Evolutionary conservation across 2,329 filamentous ascomycete species (phyloP).

Genomic region (Pyricularia pennisetigena): DNA sequence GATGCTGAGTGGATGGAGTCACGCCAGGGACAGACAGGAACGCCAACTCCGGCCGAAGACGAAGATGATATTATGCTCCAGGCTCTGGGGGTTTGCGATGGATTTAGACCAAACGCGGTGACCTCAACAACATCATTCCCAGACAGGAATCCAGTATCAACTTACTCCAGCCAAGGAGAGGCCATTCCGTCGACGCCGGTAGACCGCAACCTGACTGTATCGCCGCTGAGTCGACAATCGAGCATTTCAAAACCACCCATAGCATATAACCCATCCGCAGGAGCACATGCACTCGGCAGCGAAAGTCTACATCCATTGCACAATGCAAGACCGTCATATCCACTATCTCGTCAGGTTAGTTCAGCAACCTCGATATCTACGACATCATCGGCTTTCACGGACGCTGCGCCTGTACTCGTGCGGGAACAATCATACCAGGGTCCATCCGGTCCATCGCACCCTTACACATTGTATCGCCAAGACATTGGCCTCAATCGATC

Average conservation of each 20-base stretch:
- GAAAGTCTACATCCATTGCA: background rate
- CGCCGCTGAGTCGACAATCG: slow-evolving; percentile 22
- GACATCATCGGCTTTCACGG: background rate
- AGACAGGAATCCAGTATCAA: background rate
- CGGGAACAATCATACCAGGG: slow-evolving; percentile 46
- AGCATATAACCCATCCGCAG: slow-evolving; percentile 34
- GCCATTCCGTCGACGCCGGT: background rate
- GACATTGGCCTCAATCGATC: slow-evolving; percentile 64
- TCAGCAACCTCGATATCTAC: background rate
- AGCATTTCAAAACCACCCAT: slow-evolving; percentile 46
- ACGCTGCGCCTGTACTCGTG: background rate
- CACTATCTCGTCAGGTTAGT: background rate
- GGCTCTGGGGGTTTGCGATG: slow-evolving; percentile 9
- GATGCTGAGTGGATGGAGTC: slow-evolving; percentile 13
- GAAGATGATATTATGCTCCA: slow-evolving; percentile 4
- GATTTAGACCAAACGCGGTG: slow-evolving; percentile 8
- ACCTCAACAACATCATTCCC: background rate
- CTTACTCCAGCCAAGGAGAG: background rate
- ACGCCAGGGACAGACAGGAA: slow-evolving; percentile 2
- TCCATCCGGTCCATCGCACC: slow-evolving; percentile 67
- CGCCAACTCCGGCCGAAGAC: slow-evolving; percentile 1
- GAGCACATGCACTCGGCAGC: slow-evolving; percentile 29
- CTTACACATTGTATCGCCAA: slow-evolving; percentile 78
- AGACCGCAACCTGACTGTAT: background rate
- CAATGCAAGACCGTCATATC: background rate